Percentiles rank a stretch among this genome's conserved stretches.
Evolutionary conservation across 2,329 filamentous ascomycete species (phyloP).

Genomic region (Amesomyces nigricolor): DNA sequence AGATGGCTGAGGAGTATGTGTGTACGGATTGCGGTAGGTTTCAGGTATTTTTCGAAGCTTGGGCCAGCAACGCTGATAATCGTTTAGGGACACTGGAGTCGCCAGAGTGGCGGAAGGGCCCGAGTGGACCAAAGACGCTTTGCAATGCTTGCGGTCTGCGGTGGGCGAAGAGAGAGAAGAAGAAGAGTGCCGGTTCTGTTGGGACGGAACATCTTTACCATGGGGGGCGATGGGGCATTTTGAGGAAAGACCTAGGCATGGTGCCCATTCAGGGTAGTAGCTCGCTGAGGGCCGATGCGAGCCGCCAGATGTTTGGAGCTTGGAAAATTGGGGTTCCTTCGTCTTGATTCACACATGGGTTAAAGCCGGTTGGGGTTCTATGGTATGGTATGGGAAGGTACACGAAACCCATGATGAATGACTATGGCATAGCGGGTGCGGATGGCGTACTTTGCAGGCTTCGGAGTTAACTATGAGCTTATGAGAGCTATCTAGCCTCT

Average conservation of each 20-base stretch:
- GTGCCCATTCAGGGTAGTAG: too few species aligned
- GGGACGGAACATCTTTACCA: neutral
- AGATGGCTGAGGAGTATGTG: conserved; percentile 80
- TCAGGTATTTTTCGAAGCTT: neutral
- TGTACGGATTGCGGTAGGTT: conserved; percentile 80
- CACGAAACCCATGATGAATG: too few species aligned
- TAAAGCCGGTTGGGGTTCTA: too few species aligned
- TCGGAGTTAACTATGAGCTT: too few species aligned
- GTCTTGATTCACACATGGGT: too few species aligned
- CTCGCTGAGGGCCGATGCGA: too few species aligned
- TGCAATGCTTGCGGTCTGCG: conserved; percentile 88
- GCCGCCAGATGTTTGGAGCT: too few species aligned
- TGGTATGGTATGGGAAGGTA: too few species aligned
- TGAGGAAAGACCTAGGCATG: neutral
- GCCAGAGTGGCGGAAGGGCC: conserved; percentile 93
- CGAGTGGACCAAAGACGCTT: conserved; percentile 84
- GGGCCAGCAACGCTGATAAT: neutral
- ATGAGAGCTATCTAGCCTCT: too few species aligned
- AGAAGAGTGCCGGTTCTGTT: conserved; percentile 34
- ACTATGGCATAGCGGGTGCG: too few species aligned
- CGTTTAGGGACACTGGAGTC: conserved; percentile 70
- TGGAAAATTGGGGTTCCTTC: too few species aligned
- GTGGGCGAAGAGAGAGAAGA: conserved; percentile 80
- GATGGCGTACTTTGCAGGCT: too few species aligned
- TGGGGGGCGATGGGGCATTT: neutral